Base-by-base conservation (phyloP, 345 rosid species). In the Bruguiera sexangula region DNA sequence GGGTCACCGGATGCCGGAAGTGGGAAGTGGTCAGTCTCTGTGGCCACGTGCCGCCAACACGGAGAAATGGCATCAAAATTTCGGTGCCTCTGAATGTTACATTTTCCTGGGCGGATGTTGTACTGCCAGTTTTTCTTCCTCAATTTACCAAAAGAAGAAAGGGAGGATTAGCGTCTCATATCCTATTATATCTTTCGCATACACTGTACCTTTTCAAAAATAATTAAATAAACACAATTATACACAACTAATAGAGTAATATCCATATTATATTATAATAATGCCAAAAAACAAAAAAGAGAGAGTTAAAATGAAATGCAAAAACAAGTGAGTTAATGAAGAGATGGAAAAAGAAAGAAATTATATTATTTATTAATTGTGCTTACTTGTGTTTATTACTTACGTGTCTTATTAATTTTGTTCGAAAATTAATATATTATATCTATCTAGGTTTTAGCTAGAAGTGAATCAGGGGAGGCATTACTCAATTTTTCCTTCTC, bases 71-170 rank as follows among this genome's bases (percentile, higher is more conserved):
- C 75, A 77, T 65, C 59, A 26, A 77, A 36, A 29, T 18, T 10
- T 74, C 67, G 18, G 82, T 82, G 81, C 85, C 65, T 64, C 82
- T 53, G 20, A 10, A 15, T 43, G 51, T 62, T 53, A 18, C 32
- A 10, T 37, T 65, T 13, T 73, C 66, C 37, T 34, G 2, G 37
- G 37, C 2, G 9, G 37, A 34, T 34, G 37, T 8, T 34, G 37
- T 7, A 34, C 73, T 67, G 67, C 18, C 65, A 70, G 68, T 43
- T 63, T 71, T 63, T 67, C 71, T 55, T 31, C 75, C 73, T 74
- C 51, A 71, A 46, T 73, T 79, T 84, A 70, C 92, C 85, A 83
- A 87, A 85, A 85, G 78, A 82, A 86, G 96, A 85, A 87, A 84
- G 80, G 46, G 4, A 39, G 68, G 84, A 77, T 78, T 65, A 75